Conservation (phyloP, 768 basidiomycete genomes). For the Rhizopogon vinicolor region DNA sequence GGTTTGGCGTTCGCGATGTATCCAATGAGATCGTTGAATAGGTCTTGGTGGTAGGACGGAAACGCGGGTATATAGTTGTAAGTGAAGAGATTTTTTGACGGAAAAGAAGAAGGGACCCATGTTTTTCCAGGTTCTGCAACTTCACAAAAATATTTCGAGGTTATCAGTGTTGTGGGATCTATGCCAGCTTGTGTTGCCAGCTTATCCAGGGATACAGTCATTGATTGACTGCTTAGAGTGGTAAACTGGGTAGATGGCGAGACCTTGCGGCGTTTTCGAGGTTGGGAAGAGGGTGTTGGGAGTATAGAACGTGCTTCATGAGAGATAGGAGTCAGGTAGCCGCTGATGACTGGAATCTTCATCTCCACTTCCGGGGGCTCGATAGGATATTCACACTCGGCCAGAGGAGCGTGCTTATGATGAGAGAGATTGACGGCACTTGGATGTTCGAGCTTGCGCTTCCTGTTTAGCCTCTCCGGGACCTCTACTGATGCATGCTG, state of each 20-base stretch:
- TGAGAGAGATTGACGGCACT: background rate
- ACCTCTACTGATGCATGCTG: background rate
- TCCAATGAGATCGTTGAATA: constrained; percentile 19
- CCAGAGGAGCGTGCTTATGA: background rate
- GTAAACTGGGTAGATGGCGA: background rate
- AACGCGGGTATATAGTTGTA: background rate
- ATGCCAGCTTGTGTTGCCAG: background rate
- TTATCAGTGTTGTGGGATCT: background rate
- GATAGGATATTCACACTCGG: constrained; percentile 1
- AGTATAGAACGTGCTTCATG: background rate
- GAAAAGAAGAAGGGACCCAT: background rate
- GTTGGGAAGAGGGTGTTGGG: background rate
- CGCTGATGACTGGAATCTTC: background rate
- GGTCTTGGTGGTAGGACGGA: background rate
- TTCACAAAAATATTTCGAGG: constrained; percentile 1
- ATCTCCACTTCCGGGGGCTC: background rate
- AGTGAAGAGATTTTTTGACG: background rate
- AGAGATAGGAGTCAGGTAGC: background rate
- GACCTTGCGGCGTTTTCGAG: background rate
- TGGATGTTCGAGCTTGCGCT: background rate
- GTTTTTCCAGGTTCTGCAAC: constrained; percentile 5
- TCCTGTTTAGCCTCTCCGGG: background rate
- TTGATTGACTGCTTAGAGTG: background rate
- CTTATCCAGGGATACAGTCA: background rate
- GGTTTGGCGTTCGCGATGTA: constrained; percentile 25